Evolutionary conservation across 805 yeast species (phyloP).

Genomic region (Nadsonia fulvescens): DNA sequence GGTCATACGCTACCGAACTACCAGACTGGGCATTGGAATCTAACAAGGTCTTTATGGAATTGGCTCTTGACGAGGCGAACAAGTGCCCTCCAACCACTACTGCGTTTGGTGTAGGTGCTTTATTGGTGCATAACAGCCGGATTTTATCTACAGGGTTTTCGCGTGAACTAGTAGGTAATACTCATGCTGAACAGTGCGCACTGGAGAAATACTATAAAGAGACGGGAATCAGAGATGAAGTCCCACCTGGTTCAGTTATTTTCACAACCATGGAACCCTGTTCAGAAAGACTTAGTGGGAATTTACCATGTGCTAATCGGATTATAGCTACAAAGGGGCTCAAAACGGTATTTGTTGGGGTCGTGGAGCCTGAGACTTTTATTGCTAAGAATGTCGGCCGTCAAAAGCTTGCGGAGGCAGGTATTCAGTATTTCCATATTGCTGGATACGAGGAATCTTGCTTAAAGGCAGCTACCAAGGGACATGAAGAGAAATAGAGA

Average conservation of each 20-base stretch:
- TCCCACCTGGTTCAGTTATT: constrained; percentile 64
- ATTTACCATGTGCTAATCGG: constrained; percentile 72
- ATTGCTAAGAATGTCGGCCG: constrained; percentile 59
- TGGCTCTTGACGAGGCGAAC: constrained; percentile 61
- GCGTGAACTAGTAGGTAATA: constrained; percentile 81
- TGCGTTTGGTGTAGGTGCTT: constrained; percentile 90
- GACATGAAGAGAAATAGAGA: constrained; percentile 27
- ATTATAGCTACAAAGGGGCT: constrained; percentile 38
- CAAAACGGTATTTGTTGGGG: constrained; percentile 75
- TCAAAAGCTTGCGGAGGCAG: constrained; percentile 31
- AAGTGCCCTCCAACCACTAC: constrained; percentile 70
- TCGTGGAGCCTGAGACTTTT: constrained; percentile 76
- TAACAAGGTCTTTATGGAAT: constrained; percentile 44
- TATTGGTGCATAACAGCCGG: constrained; percentile 43
- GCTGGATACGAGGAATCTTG: constrained; percentile 69
- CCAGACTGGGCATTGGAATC: constrained; percentile 70
- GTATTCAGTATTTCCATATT: constrained; percentile 57
- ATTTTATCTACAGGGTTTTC: constrained; percentile 74
- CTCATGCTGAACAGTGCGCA: constrained; percentile 96
- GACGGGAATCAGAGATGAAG: constrained; percentile 17
- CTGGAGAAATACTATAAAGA: constrained; percentile 45
- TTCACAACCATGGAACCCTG: constrained; percentile 99
- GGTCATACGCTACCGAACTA: constrained; percentile 59
- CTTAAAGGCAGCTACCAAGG: constrained; percentile 50
- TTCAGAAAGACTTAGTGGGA: constrained; percentile 74